phyloP scores from a whole-genome alignment of 768 basidiomycete species.

The Fomitopsis serialis region DNA sequence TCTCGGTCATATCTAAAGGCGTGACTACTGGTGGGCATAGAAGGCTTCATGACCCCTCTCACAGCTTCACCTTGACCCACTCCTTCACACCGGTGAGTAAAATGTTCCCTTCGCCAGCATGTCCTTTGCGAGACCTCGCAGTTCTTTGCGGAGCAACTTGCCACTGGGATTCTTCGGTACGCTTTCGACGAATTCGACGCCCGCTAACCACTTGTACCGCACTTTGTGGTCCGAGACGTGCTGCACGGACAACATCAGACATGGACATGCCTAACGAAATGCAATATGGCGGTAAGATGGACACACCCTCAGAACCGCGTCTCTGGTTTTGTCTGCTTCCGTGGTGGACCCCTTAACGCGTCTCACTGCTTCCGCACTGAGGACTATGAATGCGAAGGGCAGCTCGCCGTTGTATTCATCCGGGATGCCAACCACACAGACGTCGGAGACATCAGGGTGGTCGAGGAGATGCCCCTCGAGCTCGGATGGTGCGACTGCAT shows the following conservation, averaged over 20 bases:
- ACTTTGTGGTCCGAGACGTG: slow-evolving; percentile 21
- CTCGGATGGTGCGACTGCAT: slow-evolving; percentile 29
- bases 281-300: neutral
- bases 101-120: slow-evolving; percentile 4
- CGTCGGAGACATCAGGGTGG: slow-evolving; percentile 40
- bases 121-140: slow-evolving; percentile 19
- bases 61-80: neutral
- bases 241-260: slow-evolving; percentile 5
- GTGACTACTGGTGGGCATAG: no score
- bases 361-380: slow-evolving; percentile 32
- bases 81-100: neutral
- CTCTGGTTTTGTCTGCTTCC: slow-evolving; percentile 36
- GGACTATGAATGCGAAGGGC: slow-evolving; percentile 66
- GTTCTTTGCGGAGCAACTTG: slow-evolving; percentile 23
- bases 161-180: slow-evolving; percentile 28
- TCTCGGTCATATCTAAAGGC: no score
- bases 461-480: slow-evolving; percentile 31
- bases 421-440: slow-evolving; percentile 45
- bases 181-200: slow-evolving; percentile 31
- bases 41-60: neutral
- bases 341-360: slow-evolving; percentile 27
- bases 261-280: no score
- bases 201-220: slow-evolving; percentile 34
- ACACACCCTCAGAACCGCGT: slow-evolving; percentile 51
- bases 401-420: slow-evolving; percentile 80